Evolutionary conservation across 768 basidiomycete genomes (phyloP).

Genomic region (Suillus fuscotomentosus): DNA sequence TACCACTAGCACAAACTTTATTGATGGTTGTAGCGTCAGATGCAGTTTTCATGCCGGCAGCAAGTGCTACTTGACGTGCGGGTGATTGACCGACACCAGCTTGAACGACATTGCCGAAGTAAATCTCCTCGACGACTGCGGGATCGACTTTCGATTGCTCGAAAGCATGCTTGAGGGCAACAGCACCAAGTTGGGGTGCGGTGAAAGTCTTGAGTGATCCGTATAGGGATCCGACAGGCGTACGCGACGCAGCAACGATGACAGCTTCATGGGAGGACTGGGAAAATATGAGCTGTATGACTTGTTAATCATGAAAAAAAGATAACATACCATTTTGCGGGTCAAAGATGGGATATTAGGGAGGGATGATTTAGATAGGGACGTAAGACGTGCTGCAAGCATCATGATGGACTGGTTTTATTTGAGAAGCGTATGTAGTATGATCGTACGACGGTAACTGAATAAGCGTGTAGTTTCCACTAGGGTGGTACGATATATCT

Average conservation of each 20-base stretch:
- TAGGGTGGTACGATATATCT: background rate
- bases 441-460: background rate
- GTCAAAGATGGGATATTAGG: slow-evolving; percentile 31
- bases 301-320: background rate
- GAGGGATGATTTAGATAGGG: slow-evolving; percentile 38
- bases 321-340: slow-evolving; percentile 53
- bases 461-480: background rate
- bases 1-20: slow-evolving; percentile 98
- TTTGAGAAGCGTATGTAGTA: slow-evolving; percentile 9
- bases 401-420: slow-evolving; percentile 33
- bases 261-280: slow-evolving; percentile 73
- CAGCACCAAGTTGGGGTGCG: slow-evolving; percentile 85
- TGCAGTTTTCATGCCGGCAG: slow-evolving; percentile 74
- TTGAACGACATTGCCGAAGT: slow-evolving; percentile 97
- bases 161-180: slow-evolving; percentile 90
- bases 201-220: slow-evolving; percentile 86
- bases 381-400: slow-evolving; percentile 43
- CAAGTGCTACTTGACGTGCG: slow-evolving; percentile 96
- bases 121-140: slow-evolving; percentile 87
- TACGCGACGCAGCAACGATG: slow-evolving; percentile 92
- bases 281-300: background rate
- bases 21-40: slow-evolving; percentile 99
- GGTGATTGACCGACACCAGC: slow-evolving; percentile 97
- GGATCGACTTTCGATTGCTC: slow-evolving; percentile 78
- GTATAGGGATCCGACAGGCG: slow-evolving; percentile 91